A percentile compares a stretch with the other conserved stretches of the same genome.
Conservation (phyloP, 2,329 filamentous ascomycete genomes). For the Phoma herbarum region DNA sequence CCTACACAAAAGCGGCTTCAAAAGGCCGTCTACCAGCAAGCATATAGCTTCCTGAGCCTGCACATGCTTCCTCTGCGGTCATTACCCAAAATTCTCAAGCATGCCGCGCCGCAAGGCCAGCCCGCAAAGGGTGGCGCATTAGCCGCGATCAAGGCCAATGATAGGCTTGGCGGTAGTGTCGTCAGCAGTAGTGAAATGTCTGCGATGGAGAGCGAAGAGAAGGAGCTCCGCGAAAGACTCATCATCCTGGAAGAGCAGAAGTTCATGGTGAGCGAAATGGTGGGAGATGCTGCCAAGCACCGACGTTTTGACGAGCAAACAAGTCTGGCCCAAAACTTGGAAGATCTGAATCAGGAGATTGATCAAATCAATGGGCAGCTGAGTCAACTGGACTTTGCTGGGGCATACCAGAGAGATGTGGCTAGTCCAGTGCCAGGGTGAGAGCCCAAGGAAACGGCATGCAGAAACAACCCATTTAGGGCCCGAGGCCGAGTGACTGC, state of each 20-base stretch:
- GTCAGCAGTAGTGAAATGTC: conserved; percentile 67
- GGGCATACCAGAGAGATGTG: conserved; percentile 54
- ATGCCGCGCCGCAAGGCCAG: conserved; percentile 63
- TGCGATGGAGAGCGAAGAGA: conserved; percentile 82
- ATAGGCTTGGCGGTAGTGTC: conserved; percentile 62
- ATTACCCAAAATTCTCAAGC: conserved; percentile 59
- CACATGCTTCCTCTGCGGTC: conserved; percentile 86
- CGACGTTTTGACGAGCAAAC: conserved; percentile 87
- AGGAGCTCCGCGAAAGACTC: conserved; percentile 78
- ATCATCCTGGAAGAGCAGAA: conserved; percentile 91
- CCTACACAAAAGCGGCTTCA: conserved; percentile 78
- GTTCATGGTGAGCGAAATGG: conserved; percentile 88
- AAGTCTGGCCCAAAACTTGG: conserved; percentile 79
- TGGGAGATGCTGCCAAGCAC: conserved; percentile 76
- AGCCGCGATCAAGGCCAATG: conserved; percentile 67
- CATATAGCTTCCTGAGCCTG: conserved; percentile 82
- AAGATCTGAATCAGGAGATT: conserved; percentile 84
- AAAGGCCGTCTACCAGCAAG: conserved; percentile 81
- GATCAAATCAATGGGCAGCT: conserved; percentile 71
- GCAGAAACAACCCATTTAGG: neutral
- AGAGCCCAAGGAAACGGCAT: neutral
- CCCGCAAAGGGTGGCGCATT: conserved; percentile 57
- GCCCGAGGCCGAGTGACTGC: neutral
- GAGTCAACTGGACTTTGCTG: conserved; percentile 70
- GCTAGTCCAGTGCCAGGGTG: conserved; percentile 24